Conservation (phyloP, 2,329 filamentous ascomycete species). For the Dactylellina sp. region DNA sequence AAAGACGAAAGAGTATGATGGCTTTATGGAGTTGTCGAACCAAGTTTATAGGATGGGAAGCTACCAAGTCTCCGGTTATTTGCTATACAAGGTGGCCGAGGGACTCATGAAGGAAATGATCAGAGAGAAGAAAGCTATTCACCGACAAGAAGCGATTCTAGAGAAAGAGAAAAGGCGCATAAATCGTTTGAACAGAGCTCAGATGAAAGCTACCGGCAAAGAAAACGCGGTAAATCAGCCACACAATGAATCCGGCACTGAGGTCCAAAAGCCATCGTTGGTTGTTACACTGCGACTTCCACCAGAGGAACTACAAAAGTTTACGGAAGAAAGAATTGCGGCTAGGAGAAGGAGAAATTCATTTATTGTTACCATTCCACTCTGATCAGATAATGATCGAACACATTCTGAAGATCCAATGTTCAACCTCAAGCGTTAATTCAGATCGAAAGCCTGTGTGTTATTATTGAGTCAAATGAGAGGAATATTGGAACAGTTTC, state of each 20-base stretch:
- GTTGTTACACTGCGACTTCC: background rate
- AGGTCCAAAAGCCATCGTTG: background rate
- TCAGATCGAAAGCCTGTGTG: too few relatives aligned
- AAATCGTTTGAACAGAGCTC: background rate
- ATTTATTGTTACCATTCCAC: background rate
- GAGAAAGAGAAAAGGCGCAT: background rate
- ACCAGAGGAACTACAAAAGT: background rate
- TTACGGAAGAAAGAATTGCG: background rate
- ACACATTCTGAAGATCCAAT: too few relatives aligned
- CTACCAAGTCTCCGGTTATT: conserved; percentile 32
- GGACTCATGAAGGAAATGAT: conserved; percentile 32
- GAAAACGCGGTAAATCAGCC: background rate
- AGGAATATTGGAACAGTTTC: too few relatives aligned
- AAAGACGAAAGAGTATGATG: conserved; percentile 21
- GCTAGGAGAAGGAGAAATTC: background rate
- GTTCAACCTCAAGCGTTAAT: too few relatives aligned
- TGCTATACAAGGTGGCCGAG: conserved; percentile 39
- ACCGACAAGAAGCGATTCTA: background rate
- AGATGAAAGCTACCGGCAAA: background rate
- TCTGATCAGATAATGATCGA: background rate
- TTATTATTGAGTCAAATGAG: too few relatives aligned
- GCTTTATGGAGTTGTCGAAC: conserved; percentile 26
- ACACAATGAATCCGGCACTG: background rate
- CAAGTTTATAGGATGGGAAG: conserved; percentile 28
- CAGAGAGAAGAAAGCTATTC: conserved; percentile 1